A percentile compares a stretch with the other conserved stretches of the same genome.
Evolutionary conservation across 2,329 filamentous ascomycete species (phyloP).

Genomic region (Ophidiomyces ophidiicola): DNA sequence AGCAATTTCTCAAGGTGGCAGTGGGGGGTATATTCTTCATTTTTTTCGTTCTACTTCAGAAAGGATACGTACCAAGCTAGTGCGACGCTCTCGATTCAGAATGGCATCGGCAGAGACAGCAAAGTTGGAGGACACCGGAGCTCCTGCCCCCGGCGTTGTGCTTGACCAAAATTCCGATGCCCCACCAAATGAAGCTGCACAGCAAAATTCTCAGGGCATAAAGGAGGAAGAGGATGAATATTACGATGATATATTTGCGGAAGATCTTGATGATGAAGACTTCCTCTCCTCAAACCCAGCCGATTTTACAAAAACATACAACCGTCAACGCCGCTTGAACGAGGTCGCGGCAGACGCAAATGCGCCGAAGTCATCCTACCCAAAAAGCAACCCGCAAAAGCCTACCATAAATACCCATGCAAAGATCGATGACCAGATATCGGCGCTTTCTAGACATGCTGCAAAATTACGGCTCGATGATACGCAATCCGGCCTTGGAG

Average conservation of each 20-base stretch:
- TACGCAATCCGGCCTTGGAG: slow-evolving; percentile 41
- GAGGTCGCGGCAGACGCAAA: slow-evolving; percentile 38
- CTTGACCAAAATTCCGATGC: slow-evolving; percentile 5
- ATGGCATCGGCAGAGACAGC: background rate
- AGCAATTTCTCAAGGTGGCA: slow-evolving; percentile 10
- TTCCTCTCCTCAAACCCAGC: slow-evolving; percentile 45
- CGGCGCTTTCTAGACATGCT: slow-evolving; percentile 71
- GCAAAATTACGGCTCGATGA: slow-evolving; percentile 70
- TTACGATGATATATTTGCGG: slow-evolving; percentile 46
- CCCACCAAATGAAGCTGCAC: slow-evolving; percentile 2
- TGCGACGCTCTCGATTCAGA: background rate
- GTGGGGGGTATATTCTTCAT: background rate
- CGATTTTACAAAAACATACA: slow-evolving; percentile 78
- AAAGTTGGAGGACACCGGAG: background rate
- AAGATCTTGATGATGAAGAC: slow-evolving; percentile 45
- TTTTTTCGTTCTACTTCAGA: background rate
- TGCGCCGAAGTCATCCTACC: slow-evolving; percentile 45
- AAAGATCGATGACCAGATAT: slow-evolving; percentile 76
- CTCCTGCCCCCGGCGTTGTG: background rate
- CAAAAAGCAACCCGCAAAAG: slow-evolving; percentile 65
- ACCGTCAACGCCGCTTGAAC: slow-evolving; percentile 62
- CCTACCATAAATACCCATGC: slow-evolving; percentile 67
- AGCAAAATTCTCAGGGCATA: slow-evolving; percentile 31
- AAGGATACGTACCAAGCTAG: background rate
- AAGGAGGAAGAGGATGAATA: slow-evolving; percentile 48